Conservation (phyloP, 2,329 filamentous ascomycete species). For the Colletotrichum truncatum region DNA sequence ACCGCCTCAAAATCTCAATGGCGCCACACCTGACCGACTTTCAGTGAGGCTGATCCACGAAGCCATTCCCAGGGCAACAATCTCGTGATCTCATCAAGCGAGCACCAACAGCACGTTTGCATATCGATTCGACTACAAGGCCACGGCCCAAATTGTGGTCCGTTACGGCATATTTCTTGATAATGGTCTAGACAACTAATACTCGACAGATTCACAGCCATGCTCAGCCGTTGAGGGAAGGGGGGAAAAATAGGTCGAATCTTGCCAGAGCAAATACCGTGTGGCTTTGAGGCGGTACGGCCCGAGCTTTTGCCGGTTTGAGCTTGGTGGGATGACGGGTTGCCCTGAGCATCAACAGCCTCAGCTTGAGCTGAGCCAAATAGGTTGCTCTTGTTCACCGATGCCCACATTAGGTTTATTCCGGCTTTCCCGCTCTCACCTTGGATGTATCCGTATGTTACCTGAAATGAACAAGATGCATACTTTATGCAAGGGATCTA, state of each 20-base stretch:
- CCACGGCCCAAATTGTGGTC: too few relatives aligned
- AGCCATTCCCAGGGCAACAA: background rate
- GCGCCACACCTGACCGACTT: background rate
- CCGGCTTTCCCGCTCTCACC: background rate
- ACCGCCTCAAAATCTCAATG: background rate
- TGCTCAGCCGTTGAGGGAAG: background rate
- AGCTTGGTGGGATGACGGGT: background rate
- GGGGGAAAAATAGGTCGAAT: background rate
- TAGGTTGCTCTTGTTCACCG: background rate
- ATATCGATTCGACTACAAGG: too few relatives aligned
- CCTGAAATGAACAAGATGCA: too few relatives aligned
- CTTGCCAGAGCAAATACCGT: background rate
- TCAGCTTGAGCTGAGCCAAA: background rate
- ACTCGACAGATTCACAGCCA: too few relatives aligned
- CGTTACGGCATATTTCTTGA: too few relatives aligned
- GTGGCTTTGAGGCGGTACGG: slow-evolving; percentile 17
- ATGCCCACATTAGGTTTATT: background rate
- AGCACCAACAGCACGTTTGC: too few relatives aligned
- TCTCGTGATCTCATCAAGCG: background rate
- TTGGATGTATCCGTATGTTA: too few relatives aligned
- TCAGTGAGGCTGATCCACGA: background rate
- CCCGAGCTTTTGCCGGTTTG: slow-evolving; percentile 15
- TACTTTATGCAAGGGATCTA: too few relatives aligned
- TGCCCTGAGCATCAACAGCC: slow-evolving; percentile 5
- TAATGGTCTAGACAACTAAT: too few relatives aligned